Conservation (phyloP, 148 eudicot species). For the Rhododendron williamsianum region DNA sequence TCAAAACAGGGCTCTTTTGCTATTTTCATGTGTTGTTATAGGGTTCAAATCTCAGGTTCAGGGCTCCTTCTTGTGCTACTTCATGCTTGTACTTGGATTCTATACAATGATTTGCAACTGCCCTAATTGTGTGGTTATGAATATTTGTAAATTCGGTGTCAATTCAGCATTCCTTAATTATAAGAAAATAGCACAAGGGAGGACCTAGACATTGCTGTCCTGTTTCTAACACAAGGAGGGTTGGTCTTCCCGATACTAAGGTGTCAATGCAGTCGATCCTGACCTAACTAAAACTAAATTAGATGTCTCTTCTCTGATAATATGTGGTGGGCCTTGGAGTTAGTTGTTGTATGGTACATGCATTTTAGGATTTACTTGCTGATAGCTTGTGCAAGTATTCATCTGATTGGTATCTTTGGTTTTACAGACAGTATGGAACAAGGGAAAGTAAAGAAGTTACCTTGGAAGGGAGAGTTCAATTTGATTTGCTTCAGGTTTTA, state of each 20-base stretch:
- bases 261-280: not conserved
- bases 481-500: slow-evolving; percentile 91
- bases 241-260: not conserved
- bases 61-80: not conserved
- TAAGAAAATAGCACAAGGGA: not conserved
- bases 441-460: slow-evolving; percentile 95
- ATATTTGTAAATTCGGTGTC: not conserved
- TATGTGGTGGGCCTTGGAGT: not conserved
- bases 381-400: not conserved
- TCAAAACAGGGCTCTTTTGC: not conserved
- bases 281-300: not conserved
- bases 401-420: slow-evolving; percentile 16
- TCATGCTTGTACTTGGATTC: not conserved
- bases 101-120: not conserved
- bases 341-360: not conserved
- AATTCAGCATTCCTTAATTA: not conserved
- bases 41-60: not conserved
- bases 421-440: slow-evolving; percentile 83
- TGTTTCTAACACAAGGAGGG: not conserved
- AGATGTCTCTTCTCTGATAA: not conserved
- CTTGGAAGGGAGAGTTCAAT: slow-evolving; percentile 93
- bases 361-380: not conserved
- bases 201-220: not conserved
- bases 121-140: not conserved
- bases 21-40: not conserved